Evolutionary conservation across 805 yeast species (phyloP).

Genomic region (Candida khao-thaluensis): DNA sequence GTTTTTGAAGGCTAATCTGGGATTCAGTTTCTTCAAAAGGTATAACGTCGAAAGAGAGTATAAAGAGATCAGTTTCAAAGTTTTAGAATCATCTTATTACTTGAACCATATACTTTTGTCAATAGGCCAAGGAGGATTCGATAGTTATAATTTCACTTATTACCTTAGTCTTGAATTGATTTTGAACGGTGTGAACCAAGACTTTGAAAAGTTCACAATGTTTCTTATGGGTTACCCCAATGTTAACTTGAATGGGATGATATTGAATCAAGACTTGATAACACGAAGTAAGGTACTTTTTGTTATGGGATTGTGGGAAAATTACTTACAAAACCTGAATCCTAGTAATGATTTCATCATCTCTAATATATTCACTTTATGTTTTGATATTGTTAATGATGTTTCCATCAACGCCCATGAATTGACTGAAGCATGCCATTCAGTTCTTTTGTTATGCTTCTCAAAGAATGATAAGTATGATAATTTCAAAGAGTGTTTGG

Average conservation of each 20-base stretch:
- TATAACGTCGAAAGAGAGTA: constrained; percentile 24
- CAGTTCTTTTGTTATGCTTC: constrained; percentile 46
- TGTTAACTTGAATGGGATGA: constrained; percentile 26
- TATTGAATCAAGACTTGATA: constrained; percentile 26
- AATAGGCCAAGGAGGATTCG: constrained; percentile 65
- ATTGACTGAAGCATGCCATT: constrained; percentile 62
- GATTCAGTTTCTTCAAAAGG: constrained; percentile 5
- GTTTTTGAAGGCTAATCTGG: constrained; percentile 21
- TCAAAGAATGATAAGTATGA: constrained; percentile 23
- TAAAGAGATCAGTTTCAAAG: constrained; percentile 24
- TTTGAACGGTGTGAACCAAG: constrained; percentile 19
- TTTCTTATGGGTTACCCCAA: constrained; percentile 35
- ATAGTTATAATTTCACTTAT: constrained; percentile 60
- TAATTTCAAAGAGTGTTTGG: constrained; percentile 21
- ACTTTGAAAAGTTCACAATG: constrained; percentile 31
- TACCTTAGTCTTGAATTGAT: constrained; percentile 45
- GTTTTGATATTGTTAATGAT: constrained; percentile 33
- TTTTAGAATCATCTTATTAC: constrained; percentile 43
- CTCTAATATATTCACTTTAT: constrained; percentile 26
- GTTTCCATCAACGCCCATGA: constrained; percentile 20
- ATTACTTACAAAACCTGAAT: constrained; percentile 33
- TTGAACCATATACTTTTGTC: constrained; percentile 48
- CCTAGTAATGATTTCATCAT: constrained; percentile 20
- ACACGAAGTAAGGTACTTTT: constrained; percentile 43
- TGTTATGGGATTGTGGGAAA: constrained; percentile 48